Evolutionary conservation across 331 rosid species (phyloP), one percentile per base, ranked within the genome.

Genomic region (Arachis monticola): DNA sequence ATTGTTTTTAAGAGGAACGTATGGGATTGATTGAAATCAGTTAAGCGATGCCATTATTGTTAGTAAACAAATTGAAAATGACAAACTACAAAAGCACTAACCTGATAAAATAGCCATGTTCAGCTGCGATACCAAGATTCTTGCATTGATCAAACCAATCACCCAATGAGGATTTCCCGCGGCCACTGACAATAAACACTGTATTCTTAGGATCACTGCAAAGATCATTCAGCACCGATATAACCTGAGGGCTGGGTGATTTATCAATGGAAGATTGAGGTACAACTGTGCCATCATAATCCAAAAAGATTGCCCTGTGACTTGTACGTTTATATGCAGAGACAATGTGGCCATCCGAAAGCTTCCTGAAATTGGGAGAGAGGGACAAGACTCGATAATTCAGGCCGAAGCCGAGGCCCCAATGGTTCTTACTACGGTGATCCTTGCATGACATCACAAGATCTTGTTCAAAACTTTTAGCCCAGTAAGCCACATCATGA

Each of bases 61-160:
- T 31, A 77, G 67, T 51, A 77, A 42, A 6, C 47, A 8, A 69
- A 56, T 53, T 22, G 41, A 50, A 12, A 14, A 75, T 6, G 30
- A 32, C 12, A 38, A 32, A 69, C 31, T 30, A 63, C 8, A 38
- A 48, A 70, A 58, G 3, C 14, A 82, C 80, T 10, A 51, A 93
- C 97, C 92, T 90, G 67, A 83, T 75, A 66, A 88, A 90, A 75
- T 77, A 90, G 63, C 98, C 97, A 73, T 93, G 96, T 78, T 93
- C 98, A 35, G 98, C 96, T 5, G 98, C 97, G 63, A 93, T 60
- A 52, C 98, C 96, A 10, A 93, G 97, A 80, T 82, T 85, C 79
- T 85, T 88, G 74, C 96, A 93, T 42, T 81, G 83, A 83, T 81
- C 62, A 58, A 89, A 83, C 97, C 96, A 93, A 59, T 87, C 83